Base-by-base conservation (phyloP, 1,139 yeast genomes). In the Zygosaccharomyces sapae region DNA sequence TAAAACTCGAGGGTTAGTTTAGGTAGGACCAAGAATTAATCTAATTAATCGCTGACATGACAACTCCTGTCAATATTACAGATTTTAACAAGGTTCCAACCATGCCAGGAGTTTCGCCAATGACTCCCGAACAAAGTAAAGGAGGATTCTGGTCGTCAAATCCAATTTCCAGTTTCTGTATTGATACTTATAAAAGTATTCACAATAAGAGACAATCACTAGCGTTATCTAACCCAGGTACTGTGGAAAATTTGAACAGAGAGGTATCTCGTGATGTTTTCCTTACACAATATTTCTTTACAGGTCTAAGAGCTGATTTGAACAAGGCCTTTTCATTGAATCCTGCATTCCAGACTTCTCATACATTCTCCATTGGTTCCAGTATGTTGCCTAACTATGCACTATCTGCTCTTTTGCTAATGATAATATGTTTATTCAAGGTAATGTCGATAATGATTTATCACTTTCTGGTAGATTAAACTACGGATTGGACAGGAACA, bases 281-380 rank as follows among this genome's bases (percentile, higher is more conserved):
- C 67, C 77, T 89, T 65, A 81, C 78, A 67, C 95, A 89, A 67
- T 86, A 86, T 73, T 83, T 84, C 70, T 92, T 92, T 79, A 86
- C 96, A 41, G 99, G 99, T 52, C 79, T 94, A 64, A 85, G 96
- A 69, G 98, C 98, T 49, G 98, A 92, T 69, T 79, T 92, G 63
- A 86, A 88, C 74, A 92, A 92, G 77, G 89, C 92, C 24, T 88
- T 94, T 66, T 74, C 86, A 56, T 78, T 90, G 79, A 81, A 83
- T 69, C 97, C 98, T 51, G 95, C 90, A 50, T 92, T 94, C 83
- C 98, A 94, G 76, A 86, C 95, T 52, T 86, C 96, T 53, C 98
- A 94, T 70, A 85, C 97, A 49, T 86, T 94, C 67, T 79, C 95
- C 44, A 74, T 86, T 60, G 98, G 98, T 39, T 86, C 95, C 48